Base-by-base conservation (phyloP, 1,284 basidiomycete genomes). In the Puccinia horiana region DNA sequence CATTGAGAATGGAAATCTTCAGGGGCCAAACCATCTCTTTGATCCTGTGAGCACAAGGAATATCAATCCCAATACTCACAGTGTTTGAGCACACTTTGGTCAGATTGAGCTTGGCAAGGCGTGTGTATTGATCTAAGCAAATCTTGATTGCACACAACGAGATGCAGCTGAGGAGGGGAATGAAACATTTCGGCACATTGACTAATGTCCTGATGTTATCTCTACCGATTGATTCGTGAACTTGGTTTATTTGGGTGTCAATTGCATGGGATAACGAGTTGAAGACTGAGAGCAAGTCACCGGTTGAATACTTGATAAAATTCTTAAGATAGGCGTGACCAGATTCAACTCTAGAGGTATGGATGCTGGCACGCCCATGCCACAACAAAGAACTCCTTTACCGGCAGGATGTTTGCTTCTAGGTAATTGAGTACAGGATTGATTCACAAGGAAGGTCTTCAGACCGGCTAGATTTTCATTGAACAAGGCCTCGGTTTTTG, bases 21-120 rank as follows among this genome's bases (percentile, higher is more conserved):
- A 32, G 65, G 65, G 14, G n/a, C 11, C 35, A 67, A 67, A 40
- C n/a, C 18, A 20, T 23, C 5, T 3, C 65, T 26, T 16, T 11
- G 4, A 67, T 67, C 29, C 29, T 67, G 35, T 67, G 65, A 42
- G 65, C 65, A 67, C 65, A 67, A 12, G 65, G 65, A 9, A 67
- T 67, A 9, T 35, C 65, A 8, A 40, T 37, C 40, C 65, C 65
- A 9, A 32, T 67, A 20, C 23, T 67, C 6, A 67, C 8, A 14
- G 65, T 67, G 23, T 40, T 5, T 8, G 65, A 67, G 35, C 20
- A 67, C 5, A 35, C 23, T 67, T 40, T 42, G 20, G 65, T 67
- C 18, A 35, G 65, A 42, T 67, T 42, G 37, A 67, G 65, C 4
- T 37, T 40, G 18, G 18, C 20, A 37, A 67, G 35, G 2, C 65